Percentiles rank a stretch among this genome's conserved stretches.
Conservation (phyloP, 2,329 filamentous ascomycete genomes). For the Periconia sp. region DNA sequence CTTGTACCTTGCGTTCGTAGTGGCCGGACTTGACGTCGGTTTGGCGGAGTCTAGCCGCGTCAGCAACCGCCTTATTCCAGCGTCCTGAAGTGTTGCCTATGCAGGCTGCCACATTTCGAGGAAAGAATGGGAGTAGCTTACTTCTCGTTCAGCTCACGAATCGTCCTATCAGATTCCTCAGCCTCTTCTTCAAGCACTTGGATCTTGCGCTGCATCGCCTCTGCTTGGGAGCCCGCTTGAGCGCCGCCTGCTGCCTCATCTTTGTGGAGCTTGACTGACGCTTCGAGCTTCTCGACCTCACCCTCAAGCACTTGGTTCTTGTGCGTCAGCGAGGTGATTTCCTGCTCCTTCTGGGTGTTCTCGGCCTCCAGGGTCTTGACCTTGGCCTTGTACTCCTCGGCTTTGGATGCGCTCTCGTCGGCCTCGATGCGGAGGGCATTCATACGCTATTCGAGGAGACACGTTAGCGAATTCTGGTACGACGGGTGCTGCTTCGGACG, state of each 20-base stretch:
- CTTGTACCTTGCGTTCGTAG: slow-evolving; percentile 99
- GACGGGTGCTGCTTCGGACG: slow-evolving; percentile 5
- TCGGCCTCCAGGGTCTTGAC: slow-evolving; percentile 94
- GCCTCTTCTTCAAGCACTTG: slow-evolving; percentile 98
- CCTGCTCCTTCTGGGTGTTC: slow-evolving; percentile 95
- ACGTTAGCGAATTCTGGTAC: slow-evolving; percentile 26
- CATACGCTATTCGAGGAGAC: slow-evolving; percentile 74
- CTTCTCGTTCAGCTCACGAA: slow-evolving; percentile 99
- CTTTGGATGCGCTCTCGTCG: slow-evolving; percentile 80
- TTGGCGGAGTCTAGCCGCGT: slow-evolving; percentile 79
- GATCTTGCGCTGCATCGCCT: slow-evolving; percentile 87
- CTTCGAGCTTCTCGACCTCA: slow-evolving; percentile 93
- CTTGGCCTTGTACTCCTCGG: slow-evolving; percentile 84
- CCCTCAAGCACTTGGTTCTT: slow-evolving; percentile 89
- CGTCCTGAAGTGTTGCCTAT: too few species aligned
- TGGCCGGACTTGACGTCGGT: slow-evolving; percentile 99
- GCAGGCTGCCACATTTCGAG: too few species aligned
- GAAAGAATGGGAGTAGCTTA: too few species aligned
- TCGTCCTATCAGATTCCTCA: slow-evolving; percentile 93
- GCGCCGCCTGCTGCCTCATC: slow-evolving; percentile 80
- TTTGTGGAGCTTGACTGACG: slow-evolving; percentile 84
- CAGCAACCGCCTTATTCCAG: too few species aligned
- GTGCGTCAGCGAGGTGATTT: slow-evolving; percentile 95
- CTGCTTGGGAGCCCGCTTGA: slow-evolving; percentile 86
- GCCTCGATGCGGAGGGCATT: slow-evolving; percentile 91